Percentiles rank a stretch among this genome's conserved stretches.
These are phyloP conservation scores for Adansonia digitata DNA, from an alignment of 345 rosid species.

Conservation along the genomic window DNA sequence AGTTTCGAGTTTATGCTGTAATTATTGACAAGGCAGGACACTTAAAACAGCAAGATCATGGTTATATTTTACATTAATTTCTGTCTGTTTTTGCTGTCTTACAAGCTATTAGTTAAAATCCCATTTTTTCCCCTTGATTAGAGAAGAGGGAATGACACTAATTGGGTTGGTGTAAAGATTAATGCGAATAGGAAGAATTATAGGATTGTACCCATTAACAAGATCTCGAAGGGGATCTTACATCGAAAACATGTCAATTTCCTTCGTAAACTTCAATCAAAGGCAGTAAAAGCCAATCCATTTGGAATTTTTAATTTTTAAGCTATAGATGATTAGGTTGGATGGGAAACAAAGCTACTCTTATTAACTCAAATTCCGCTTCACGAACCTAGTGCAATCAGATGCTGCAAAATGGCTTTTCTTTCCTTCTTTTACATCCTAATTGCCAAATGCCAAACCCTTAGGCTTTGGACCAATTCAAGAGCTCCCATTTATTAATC, in stretches of 20 bases:
- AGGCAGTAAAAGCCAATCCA: not conserved
- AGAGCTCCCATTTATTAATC: not conserved
- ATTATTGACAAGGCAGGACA: constrained; percentile 3
- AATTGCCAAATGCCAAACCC: not conserved
- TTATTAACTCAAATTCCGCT: constrained; percentile 16
- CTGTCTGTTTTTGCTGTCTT: not conserved
- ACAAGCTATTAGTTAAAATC: not conserved
- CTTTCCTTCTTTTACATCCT: not conserved
- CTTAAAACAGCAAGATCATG: not conserved
- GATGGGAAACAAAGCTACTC: constrained; percentile 29
- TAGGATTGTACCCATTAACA: no score
- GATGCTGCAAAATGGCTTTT: constrained; percentile 29
- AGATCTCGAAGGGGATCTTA: no score
- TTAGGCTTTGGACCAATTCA: constrained; percentile 2
- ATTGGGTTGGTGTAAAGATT: not conserved
- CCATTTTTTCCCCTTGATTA: not conserved
- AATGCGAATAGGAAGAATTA: no score
- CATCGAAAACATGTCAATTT: not conserved
- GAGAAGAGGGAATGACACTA: not conserved
- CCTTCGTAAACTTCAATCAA: not conserved
- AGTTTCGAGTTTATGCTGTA: not conserved
- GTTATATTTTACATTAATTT: not conserved
- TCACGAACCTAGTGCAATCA: constrained; percentile 28
- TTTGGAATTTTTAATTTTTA: not conserved
- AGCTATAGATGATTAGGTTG: constrained; percentile 18